Base-by-base conservation (phyloP, 2,329 filamentous ascomycete species). In the Penicillium hesseltinei region DNA sequence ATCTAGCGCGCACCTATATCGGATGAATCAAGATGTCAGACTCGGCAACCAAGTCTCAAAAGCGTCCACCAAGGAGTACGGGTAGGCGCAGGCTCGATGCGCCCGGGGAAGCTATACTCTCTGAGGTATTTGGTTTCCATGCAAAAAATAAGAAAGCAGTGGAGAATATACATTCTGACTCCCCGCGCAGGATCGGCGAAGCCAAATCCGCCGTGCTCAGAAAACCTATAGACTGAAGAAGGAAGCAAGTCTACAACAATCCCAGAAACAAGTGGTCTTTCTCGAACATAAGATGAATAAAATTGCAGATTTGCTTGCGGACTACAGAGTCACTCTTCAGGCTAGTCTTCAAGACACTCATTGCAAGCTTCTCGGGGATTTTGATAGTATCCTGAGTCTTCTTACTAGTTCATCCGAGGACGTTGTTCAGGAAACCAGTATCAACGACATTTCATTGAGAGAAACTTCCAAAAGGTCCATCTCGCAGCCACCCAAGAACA, bases 191-290 rank as follows among this genome's bases (percentile, higher is more conserved):
- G 40, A 52, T 52, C 50, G 50, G 21, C 50, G 50, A 40, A 44
- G 23, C 15, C 50, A 52, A 52, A 52, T 52, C 17, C 39, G 50
- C 13, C 50, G 50, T 19, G 50, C 50, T 4, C 40, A 52, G 27
- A 52, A 13, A 21, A 52, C 50, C 1, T 52, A 52, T 19, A 52
- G 50, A 29, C 3, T 52, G 50, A 52, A 52, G 15, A 52, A 45
- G 31, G 50, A 52, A 44, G 50, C 31, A 15, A 36, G 21, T 15
- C 40, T 52, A 25, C 40, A 52, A 36, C 25, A 38, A 19, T 27
- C 29, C 6, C 50, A 45, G 11, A 43, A 36, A 19, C 31, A 35
- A 27, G 50, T 52, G 21, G 21, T 17, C 2, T 43, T 36, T 6
- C 40, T 52, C 10, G 50, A 52, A 36, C 4, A 23, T 17, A 52